phyloP scores from a whole-genome alignment of 805 yeast genomes.

The Lipomyces sp. region DNA sequence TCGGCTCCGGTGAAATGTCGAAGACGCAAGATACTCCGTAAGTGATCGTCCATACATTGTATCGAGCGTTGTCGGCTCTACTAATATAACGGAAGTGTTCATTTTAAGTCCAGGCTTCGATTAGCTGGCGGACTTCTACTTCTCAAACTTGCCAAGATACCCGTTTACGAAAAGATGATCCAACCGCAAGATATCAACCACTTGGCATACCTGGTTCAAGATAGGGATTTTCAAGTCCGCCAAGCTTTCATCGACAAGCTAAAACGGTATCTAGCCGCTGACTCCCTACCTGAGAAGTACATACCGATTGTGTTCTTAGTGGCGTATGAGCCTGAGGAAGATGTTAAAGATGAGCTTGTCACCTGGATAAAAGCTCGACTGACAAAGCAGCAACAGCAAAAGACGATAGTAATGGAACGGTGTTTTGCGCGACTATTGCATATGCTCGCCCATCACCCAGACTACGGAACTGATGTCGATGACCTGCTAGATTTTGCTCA shows the following conservation, averaged over 20 bases:
- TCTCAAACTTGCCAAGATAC: slow-evolving; percentile 64
- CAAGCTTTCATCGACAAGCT: slow-evolving; percentile 54
- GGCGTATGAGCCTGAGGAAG: slow-evolving; percentile 72
- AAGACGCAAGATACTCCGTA: slow-evolving; percentile 56
- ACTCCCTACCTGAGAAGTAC: slow-evolving; percentile 65
- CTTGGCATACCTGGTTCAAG: slow-evolving; percentile 66
- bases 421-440: slow-evolving; percentile 70
- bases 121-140: slow-evolving; percentile 69
- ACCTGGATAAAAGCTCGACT: slow-evolving; percentile 76
- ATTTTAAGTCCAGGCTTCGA: slow-evolving; percentile 64
- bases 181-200: slow-evolving; percentile 57
- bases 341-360: slow-evolving; percentile 55
- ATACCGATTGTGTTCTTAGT: slow-evolving; percentile 69
- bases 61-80: not conserved
- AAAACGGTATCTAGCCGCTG: slow-evolving; percentile 57
- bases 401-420: slow-evolving; percentile 59
- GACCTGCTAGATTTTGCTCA: slow-evolving; percentile 54
- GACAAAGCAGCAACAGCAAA: slow-evolving; percentile 34
- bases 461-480: slow-evolving; percentile 48
- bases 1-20: slow-evolving; percentile 75
- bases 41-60: not conserved
- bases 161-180: slow-evolving; percentile 58
- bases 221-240: slow-evolving; percentile 65
- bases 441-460: slow-evolving; percentile 74
- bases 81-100: slow-evolving; percentile 35